phyloP scores from a whole-genome alignment of 2,329 filamentous ascomycete species.

The Pyrenochaeta sp. region DNA sequence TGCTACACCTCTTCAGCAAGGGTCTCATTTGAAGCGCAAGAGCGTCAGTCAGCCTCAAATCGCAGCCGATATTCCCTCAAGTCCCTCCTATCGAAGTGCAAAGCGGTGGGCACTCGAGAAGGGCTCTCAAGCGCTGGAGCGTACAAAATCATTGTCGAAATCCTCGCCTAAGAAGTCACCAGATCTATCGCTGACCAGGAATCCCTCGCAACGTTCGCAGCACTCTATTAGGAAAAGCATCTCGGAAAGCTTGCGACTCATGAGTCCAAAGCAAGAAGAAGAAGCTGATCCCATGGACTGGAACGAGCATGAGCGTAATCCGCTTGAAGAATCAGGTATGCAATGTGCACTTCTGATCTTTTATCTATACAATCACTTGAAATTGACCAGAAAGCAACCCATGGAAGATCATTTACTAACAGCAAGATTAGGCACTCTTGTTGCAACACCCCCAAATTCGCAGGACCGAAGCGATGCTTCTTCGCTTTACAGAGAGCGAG shows the following conservation, averaged over 20 bases:
- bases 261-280: conserved; percentile 43
- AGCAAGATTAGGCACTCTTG: conserved; percentile 22
- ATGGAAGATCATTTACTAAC: conserved; percentile 8
- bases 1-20: conserved; percentile 24
- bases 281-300: conserved; percentile 35
- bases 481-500: conserved; percentile 33
- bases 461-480: conserved; percentile 36
- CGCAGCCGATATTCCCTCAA: conserved; percentile 33
- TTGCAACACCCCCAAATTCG: conserved; percentile 36
- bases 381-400: too few relatives aligned
- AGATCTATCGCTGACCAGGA: conserved; percentile 35
- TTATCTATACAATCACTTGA: not conserved
- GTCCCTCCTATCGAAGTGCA: conserved; percentile 43
- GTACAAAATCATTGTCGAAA: conserved; percentile 42
- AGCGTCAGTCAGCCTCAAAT: conserved; percentile 33
- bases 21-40: conserved; percentile 43
- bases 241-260: conserved; percentile 38
- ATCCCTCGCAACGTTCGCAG: conserved; percentile 41
- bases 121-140: conserved; percentile 43
- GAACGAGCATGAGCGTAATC: conserved; percentile 29
- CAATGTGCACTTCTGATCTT: not conserved
- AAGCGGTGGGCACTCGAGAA: conserved; percentile 48
- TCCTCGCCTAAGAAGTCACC: conserved; percentile 35
- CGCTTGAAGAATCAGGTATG: conserved; percentile 37
- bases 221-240: conserved; percentile 44